Base-by-base conservation (phyloP, 345 rosid species). In the Murraya koenigii region DNA sequence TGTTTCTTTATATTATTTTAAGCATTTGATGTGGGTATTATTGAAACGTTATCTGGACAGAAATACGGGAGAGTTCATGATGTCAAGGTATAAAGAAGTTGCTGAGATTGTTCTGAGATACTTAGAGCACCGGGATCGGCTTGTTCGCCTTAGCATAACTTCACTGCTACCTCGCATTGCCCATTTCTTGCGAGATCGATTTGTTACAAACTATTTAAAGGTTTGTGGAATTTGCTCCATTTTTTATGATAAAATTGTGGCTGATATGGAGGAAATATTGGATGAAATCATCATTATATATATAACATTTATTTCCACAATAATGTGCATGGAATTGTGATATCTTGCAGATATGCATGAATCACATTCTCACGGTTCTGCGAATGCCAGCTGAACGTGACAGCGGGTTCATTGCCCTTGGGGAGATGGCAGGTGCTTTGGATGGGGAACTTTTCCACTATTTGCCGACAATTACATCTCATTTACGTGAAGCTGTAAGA, bases 401-500 rank as follows among this genome's bases (percentile, higher is more conserved):
- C 66, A 96, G 97, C 83, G 99, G 97, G 55, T 96, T 96, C 83
- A 86, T 90, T 78, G 99, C 99, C 78, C 97, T 96, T 66, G 99
- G 99, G 64, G 99, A 96, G 91, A 96, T 96, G 99, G 99, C 99
- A 64, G 99, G 99, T 86, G 99, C 99, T 82, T 83, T 96, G 86
- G 99, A 96, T 75, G 99, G 98, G 80, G 97, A 96, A 81, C 98
- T 96, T 83, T 80, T 86, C 72, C 80, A 88, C 71, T 96, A 96
- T 91, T 92, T 96, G 97, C 97, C 99, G 83, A 94, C 92, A 86
- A 96, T 96, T 74, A 91, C 85, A 66, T 69, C 94, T 89, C 95
- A 90, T 85, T 88, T 96, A 78, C 97, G 92, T 69, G 99, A 96
- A 83, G 98, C 98, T 76, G 98, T 92, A 86, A 82, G 98, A 82